These are phyloP conservation scores for Cercospora sp. DNA, from an alignment of 2,329 filamentous ascomycete species.

Conservation along the genomic window DNA sequence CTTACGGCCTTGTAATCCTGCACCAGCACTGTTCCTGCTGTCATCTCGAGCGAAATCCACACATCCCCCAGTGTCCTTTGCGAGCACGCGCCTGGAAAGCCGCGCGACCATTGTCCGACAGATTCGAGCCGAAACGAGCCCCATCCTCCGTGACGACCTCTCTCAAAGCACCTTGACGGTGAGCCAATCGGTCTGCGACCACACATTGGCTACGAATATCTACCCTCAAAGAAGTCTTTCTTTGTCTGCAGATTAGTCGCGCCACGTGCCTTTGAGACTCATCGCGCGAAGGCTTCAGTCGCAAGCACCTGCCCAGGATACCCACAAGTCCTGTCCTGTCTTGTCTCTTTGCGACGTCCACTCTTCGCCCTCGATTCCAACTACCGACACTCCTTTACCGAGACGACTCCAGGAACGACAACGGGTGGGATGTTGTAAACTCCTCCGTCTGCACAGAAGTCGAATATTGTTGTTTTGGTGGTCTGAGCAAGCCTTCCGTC, in stretches of 20 bases:
- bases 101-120: slow-evolving; percentile 24
- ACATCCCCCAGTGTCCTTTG: slow-evolving; percentile 12
- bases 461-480: slow-evolving; percentile 23
- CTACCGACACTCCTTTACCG: slow-evolving; percentile 37
- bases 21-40: slow-evolving; percentile 14
- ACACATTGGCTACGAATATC: slow-evolving; percentile 19
- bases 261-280: slow-evolving; percentile 22
- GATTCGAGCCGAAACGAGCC: slow-evolving; percentile 18
- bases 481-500: slow-evolving; percentile 29
- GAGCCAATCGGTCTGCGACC: slow-evolving; percentile 24
- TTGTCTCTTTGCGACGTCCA: background rate
- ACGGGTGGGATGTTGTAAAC: slow-evolving; percentile 33
- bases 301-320: slow-evolving; percentile 10
- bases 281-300: slow-evolving; percentile 5
- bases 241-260: slow-evolving; percentile 24
- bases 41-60: slow-evolving; percentile 3
- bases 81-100: slow-evolving; percentile 8
- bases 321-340: background rate
- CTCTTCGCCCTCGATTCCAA: slow-evolving; percentile 27
- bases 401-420: slow-evolving; percentile 17
- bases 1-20: slow-evolving; percentile 29
- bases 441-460: slow-evolving; percentile 17
- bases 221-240: slow-evolving; percentile 21
- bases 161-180: slow-evolving; percentile 22
- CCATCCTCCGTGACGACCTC: slow-evolving; percentile 17